phyloP scores from a whole-genome alignment of 345 rosid genomes.

The Cochlearia excelsa region DNA sequence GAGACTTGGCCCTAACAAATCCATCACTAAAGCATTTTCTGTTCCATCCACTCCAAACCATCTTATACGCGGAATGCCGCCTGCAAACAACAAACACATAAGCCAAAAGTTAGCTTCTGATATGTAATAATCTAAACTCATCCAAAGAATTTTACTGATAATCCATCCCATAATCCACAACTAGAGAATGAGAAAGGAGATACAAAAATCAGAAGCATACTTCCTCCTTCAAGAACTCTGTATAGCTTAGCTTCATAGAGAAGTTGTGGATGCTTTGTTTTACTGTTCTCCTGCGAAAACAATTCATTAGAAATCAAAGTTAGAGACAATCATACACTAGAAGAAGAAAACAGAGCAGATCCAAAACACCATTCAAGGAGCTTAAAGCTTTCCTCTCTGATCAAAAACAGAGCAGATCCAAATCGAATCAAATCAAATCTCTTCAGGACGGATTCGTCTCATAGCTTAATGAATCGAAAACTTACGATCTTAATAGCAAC shows the following conservation, averaged over 20 bases:
- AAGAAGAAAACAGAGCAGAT: neutral
- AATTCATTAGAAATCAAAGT: neutral
- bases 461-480: conserved; percentile 6
- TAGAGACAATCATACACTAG: neutral
- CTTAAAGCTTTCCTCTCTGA: too few species aligned
- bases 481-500: conserved; percentile 95
- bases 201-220: conserved; percentile 38
- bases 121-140: too few species aligned
- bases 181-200: too few species aligned
- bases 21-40: conserved; percentile 73
- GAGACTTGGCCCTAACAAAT: conserved; percentile 91
- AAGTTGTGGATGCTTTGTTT: conserved; percentile 85
- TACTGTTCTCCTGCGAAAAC: conserved; percentile 61
- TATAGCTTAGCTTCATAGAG: conserved; percentile 84
- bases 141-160: neutral
- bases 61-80: conserved; percentile 74
- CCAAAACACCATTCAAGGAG: too few species aligned
- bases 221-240: conserved; percentile 82
- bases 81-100: conserved; percentile 27
- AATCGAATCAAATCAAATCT: neutral
- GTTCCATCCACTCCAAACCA: conserved; percentile 89
- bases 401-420: conserved; percentile 21
- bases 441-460: neutral
- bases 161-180: too few species aligned
- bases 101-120: too few species aligned